phyloP scores from a whole-genome alignment of 345 rosid genomes.

The Euclidium syriacum region DNA sequence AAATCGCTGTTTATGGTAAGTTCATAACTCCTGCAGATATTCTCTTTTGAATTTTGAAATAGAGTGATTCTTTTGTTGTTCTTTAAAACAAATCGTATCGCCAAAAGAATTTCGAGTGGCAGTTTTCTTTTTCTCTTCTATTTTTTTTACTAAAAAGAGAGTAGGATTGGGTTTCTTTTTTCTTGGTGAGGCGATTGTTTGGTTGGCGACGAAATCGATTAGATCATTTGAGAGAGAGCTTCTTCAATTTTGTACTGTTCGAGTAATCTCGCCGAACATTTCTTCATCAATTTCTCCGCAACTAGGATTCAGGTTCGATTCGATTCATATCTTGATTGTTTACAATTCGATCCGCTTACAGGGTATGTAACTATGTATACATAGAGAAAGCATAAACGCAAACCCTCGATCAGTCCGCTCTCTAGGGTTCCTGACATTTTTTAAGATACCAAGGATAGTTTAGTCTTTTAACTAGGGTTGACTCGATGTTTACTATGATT shows the following conservation, averaged over 20 bases:
- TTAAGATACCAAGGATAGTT: conserved; percentile 27
- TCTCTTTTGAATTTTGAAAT: conserved; percentile 16
- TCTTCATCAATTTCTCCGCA: conserved; percentile 12
- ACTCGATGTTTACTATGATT: conserved; percentile 12
- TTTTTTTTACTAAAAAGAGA: too few relatives aligned
- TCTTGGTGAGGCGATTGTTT: conserved; percentile 31
- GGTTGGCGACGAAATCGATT: conserved; percentile 21
- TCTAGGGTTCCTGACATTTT: conserved; percentile 25
- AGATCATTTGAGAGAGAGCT: not conserved
- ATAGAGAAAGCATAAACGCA: not conserved
- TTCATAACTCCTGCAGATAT: conserved; percentile 29
- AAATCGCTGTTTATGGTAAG: conserved; percentile 37
- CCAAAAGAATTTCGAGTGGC: not conserved
- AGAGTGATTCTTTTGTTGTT: not conserved
- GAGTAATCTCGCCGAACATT: conserved; percentile 22
- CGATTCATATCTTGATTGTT: not conserved
- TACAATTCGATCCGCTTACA: not conserved
- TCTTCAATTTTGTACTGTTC: not conserved
- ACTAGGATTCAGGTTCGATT: conserved; percentile 17
- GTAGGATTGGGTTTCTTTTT: too few relatives aligned
- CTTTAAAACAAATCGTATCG: not conserved
- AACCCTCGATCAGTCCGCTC: not conserved
- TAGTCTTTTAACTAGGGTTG: conserved; percentile 7
- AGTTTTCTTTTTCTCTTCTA: not conserved
- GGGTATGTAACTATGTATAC: too few relatives aligned